Evolutionary conservation across 306 rosid genomes (phyloP).

Genomic region (Glycine tomentella): DNA sequence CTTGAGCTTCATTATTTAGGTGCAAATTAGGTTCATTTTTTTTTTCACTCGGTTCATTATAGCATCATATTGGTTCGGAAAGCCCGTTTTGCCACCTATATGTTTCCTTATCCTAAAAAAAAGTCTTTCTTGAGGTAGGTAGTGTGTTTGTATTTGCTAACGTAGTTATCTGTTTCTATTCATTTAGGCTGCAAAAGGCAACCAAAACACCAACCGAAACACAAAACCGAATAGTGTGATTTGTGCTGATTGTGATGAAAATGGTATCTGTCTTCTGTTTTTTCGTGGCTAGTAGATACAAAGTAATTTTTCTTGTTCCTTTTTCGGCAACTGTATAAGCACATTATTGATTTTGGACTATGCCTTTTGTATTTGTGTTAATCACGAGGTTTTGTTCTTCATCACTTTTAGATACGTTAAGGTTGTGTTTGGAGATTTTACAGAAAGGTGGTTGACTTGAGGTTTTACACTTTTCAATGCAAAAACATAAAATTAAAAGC

Average conservation of each 20-base stretch:
- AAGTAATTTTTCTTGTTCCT: neutral
- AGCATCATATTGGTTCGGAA: no score
- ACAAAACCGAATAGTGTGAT: slow-evolving; percentile 76
- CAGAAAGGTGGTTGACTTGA: no score
- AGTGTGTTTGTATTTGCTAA: neutral
- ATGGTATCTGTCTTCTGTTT: slow-evolving; percentile 54
- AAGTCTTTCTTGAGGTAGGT: no score
- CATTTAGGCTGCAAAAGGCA: slow-evolving; percentile 56
- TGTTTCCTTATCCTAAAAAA: neutral
- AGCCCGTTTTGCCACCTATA: no score
- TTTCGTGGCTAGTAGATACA: slow-evolving; percentile 19
- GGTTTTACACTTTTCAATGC: no score
- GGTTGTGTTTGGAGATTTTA: no score
- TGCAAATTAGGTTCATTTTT: no score
- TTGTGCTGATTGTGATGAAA: slow-evolving; percentile 85
- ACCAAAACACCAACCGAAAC: slow-evolving; percentile 61
- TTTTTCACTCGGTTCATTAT: no score
- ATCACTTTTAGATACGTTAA: neutral
- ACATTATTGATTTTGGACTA: no score
- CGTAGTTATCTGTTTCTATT: neutral
- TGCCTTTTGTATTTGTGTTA: no score
- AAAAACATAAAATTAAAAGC: no score
- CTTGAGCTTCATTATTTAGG: no score
- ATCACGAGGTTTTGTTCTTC: neutral
- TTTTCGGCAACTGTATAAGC: neutral